Percentiles rank a stretch among this genome's conserved stretches.
These are phyloP conservation scores for Exserohilum turcica DNA, from an alignment of 2,329 filamentous ascomycete genomes.

Conservation along the genomic window DNA sequence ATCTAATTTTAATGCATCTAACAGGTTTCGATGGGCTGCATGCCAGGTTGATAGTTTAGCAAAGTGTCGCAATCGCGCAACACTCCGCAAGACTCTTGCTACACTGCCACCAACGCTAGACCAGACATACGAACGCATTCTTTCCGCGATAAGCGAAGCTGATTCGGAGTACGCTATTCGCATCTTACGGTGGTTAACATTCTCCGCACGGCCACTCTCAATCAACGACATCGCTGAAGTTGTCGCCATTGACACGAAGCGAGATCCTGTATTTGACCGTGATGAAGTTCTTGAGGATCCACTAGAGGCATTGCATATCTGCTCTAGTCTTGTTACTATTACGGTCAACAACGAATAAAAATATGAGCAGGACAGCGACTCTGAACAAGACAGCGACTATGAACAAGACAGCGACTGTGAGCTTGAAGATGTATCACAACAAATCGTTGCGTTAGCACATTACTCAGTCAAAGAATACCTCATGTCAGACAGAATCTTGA, in stretches of 20 bases:
- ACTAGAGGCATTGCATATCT: slow-evolving; percentile 36
- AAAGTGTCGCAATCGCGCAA: slow-evolving; percentile 25
- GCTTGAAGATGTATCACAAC: too few relatives aligned
- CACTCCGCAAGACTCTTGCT: slow-evolving; percentile 24
- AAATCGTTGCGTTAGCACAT: slow-evolving; percentile 33
- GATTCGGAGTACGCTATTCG: slow-evolving; percentile 25
- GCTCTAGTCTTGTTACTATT: slow-evolving; percentile 39
- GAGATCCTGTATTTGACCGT: slow-evolving; percentile 37
- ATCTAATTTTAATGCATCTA: slow-evolving; percentile 10
- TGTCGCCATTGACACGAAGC: slow-evolving; percentile 32
- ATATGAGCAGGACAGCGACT: too few relatives aligned
- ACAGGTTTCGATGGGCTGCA: slow-evolving; percentile 36
- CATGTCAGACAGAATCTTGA: slow-evolving; percentile 30
- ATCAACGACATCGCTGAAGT: slow-evolving; percentile 32
- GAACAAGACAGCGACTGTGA: too few relatives aligned
- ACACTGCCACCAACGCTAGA: slow-evolving; percentile 32
- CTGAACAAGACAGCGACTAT: too few relatives aligned
- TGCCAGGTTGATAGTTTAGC: slow-evolving; percentile 33
- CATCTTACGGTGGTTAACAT: slow-evolving; percentile 34
- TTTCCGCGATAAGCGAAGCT: slow-evolving; percentile 23
- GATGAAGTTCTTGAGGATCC: slow-evolving; percentile 45
- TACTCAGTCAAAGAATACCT: slow-evolving; percentile 48
- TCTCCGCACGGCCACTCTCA: slow-evolving; percentile 25
- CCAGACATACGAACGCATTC: slow-evolving; percentile 37
- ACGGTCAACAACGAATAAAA: too few relatives aligned